Conservation (phyloP, 2,329 filamentous ascomycete genomes). For the Sphaerostilbella broomeana region DNA sequence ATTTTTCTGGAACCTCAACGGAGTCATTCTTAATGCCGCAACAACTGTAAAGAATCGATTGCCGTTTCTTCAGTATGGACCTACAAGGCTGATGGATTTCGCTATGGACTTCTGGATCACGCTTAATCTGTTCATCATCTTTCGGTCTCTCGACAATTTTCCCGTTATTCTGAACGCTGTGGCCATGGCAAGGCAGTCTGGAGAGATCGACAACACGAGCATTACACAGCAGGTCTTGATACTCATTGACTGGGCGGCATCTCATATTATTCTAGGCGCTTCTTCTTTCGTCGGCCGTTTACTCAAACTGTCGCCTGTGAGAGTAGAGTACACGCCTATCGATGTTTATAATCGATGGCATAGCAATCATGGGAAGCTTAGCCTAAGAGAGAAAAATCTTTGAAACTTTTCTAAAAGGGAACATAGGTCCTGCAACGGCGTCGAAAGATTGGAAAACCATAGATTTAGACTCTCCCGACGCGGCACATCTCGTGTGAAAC, state of each 20-base stretch:
- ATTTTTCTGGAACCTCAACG: conserved; percentile 46
- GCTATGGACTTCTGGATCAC: conserved; percentile 24
- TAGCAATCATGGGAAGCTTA: background rate
- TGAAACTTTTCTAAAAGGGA: too few species aligned
- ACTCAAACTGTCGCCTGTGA: conserved; percentile 11
- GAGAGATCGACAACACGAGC: background rate
- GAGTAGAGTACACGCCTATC: conserved; percentile 11
- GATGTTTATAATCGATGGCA: conserved; percentile 8
- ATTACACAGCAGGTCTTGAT: background rate
- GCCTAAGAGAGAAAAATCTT: background rate
- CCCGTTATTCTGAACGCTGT: conserved; percentile 22
- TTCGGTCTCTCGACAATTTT: conserved; percentile 23
- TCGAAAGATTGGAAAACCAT: too few species aligned
- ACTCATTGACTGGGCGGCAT: conserved; percentile 10
- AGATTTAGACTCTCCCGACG: too few species aligned
- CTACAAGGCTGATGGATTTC: conserved; percentile 12
- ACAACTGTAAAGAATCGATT: conserved; percentile 5
- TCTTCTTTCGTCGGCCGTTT: conserved; percentile 12
- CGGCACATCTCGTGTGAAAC: too few species aligned
- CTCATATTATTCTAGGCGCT: conserved; percentile 11
- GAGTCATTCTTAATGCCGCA: conserved; percentile 27
- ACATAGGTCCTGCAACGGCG: too few species aligned
- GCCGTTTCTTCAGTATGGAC: conserved; percentile 5
- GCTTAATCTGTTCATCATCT: conserved; percentile 25
- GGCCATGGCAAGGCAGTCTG: conserved; percentile 5